Evolutionary conservation across 176 grass and related monocot genomes (phyloP).

Genomic region (Triticum monococcum): DNA sequence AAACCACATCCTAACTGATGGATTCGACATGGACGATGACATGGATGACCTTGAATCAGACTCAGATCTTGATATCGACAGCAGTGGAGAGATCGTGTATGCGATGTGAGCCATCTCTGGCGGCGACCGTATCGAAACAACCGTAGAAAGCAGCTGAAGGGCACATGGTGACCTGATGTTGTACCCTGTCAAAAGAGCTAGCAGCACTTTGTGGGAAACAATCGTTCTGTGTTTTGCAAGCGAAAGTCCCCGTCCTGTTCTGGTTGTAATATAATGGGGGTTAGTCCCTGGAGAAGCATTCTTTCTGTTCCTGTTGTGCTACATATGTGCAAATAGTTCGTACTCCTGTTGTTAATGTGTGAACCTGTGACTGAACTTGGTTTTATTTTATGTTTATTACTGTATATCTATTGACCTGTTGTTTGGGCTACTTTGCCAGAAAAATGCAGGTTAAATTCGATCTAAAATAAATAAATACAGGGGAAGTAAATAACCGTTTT

Average conservation of each 20-base stretch:
- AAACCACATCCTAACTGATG: constrained; percentile 52
- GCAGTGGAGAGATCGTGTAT: constrained; percentile 75
- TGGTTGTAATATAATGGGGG: constrained; percentile 29
- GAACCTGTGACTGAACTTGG: not conserved
- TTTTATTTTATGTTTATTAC: not conserved
- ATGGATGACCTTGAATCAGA: constrained; percentile 77
- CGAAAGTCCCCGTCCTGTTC: not conserved
- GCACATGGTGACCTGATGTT: constrained; percentile 32
- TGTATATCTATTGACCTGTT: constrained; percentile 5
- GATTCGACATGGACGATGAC: constrained; percentile 59
- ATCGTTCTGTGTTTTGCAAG: constrained; percentile 24
- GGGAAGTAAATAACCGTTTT: not conserved
- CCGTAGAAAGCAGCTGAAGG: constrained; percentile 13
- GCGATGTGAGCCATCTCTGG: constrained; percentile 48
- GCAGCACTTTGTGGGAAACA: constrained; percentile 34
- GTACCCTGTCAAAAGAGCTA: constrained; percentile 36
- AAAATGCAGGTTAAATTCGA: not conserved
- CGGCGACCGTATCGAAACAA: not conserved
- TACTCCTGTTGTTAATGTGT: constrained; percentile 23
- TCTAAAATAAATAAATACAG: not conserved
- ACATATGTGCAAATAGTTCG: constrained; percentile 17
- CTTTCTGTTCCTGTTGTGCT: not conserved
- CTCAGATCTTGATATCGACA: constrained; percentile 67
- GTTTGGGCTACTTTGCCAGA: not conserved
- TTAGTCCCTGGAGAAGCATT: constrained; percentile 9